phyloP scores from a whole-genome alignment of 805 yeast species.

The Candida sanyiensis region DNA sequence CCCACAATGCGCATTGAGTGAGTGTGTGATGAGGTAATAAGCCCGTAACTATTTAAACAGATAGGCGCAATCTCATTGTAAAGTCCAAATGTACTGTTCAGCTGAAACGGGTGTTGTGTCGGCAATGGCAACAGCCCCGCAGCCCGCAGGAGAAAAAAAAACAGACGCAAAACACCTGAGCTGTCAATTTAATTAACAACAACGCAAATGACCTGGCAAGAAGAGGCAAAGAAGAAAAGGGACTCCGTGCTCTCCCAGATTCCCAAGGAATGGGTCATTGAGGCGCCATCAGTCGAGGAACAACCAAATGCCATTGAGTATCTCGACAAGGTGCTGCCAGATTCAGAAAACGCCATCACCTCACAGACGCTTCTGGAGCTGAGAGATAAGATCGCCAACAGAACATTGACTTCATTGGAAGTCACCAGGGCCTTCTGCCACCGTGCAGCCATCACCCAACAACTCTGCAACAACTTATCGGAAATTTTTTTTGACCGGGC shows the following conservation, averaged over 20 bases:
- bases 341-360: slow-evolving; percentile 17
- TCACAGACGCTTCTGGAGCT: slow-evolving; percentile 10
- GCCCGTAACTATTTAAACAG: no score
- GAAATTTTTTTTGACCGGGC: slow-evolving; percentile 64
- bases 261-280: slow-evolving; percentile 22
- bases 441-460: slow-evolving; percentile 58
- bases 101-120: no score
- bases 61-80: no score
- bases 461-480: slow-evolving; percentile 51
- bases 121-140: no score
- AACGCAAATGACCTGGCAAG: slow-evolving; percentile 15
- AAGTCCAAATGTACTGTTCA: no score
- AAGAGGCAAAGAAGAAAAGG: slow-evolving; percentile 13
- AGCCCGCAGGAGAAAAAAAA: no score
- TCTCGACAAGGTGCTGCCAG: slow-evolving; percentile 15
- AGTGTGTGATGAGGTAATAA: no score
- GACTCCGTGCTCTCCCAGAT: slow-evolving; percentile 10
- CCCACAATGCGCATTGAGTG: no score
- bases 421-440: slow-evolving; percentile 17
- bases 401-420: slow-evolving; percentile 27
- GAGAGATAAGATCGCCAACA: slow-evolving; percentile 12
- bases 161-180: no score
- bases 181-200: no score
- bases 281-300: slow-evolving; percentile 16
- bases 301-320: slow-evolving; percentile 16